phyloP scores from a whole-genome alignment of 768 basidiomycete genomes.

The Mrakia gelida region DNA sequence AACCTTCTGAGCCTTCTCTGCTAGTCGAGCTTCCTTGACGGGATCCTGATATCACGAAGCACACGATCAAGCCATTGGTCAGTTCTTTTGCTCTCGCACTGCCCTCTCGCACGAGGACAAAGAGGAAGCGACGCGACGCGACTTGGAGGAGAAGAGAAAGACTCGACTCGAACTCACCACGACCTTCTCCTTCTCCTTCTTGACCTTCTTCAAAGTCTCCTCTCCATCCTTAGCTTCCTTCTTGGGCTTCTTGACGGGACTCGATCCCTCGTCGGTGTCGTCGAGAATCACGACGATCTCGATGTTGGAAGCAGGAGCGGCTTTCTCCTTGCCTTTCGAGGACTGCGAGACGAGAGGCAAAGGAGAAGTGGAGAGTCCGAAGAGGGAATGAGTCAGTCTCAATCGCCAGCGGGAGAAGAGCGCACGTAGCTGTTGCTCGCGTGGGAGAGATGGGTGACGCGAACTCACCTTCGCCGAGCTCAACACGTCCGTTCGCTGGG shows the following conservation, averaged over 20 bases:
- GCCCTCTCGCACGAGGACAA: neutral
- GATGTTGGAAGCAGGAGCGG: neutral
- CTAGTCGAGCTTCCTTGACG: constrained; percentile 10
- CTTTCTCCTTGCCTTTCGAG: constrained; percentile 10
- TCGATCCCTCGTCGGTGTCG: constrained; percentile 8
- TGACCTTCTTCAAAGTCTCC: neutral
- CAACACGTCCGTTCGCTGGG: neutral
- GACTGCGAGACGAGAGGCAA: neutral
- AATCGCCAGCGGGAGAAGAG: too few relatives aligned
- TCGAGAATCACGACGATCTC: neutral
- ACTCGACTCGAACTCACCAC: neutral
- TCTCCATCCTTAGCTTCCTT: neutral
- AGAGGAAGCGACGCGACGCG: neutral
- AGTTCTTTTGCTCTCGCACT: neutral
- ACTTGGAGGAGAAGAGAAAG: neutral
- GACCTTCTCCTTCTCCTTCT: constrained; percentile 17
- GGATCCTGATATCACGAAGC: neutral
- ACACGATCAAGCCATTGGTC: too few relatives aligned
- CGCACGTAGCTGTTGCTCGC: neutral
- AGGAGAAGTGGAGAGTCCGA: neutral
- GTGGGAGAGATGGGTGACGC: neutral
- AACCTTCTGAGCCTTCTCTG: constrained; percentile 26
- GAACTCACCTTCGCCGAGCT: neutral
- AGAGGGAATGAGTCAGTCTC: neutral
- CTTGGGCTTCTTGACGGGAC: constrained; percentile 7